These are phyloP conservation scores for Leccinum imitatum DNA, from an alignment of 768 basidiomycete genomes.

Conservation along the genomic window DNA sequence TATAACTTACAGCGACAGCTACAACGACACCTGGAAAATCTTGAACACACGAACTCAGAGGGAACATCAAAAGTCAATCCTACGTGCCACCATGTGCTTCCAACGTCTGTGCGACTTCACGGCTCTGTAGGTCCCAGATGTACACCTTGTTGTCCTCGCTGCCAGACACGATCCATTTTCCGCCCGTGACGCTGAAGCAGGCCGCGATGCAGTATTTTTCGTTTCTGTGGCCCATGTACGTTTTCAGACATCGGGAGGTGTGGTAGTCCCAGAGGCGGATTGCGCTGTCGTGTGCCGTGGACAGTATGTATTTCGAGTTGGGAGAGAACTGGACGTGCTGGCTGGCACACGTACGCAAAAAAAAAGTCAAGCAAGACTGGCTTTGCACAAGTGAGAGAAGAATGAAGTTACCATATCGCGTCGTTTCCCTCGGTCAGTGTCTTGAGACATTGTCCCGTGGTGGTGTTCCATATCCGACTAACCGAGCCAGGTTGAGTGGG, in stretches of 20 bases:
- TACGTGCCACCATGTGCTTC: conserved; percentile 69
- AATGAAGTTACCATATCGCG: conserved; percentile 62
- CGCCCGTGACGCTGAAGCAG: conserved; percentile 81
- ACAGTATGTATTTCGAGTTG: conserved; percentile 92
- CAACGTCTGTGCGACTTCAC: conserved; percentile 79
- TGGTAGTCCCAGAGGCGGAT: conserved; percentile 97
- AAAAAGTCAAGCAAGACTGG: neutral
- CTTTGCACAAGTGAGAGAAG: too few species aligned
- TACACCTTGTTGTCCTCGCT: conserved; percentile 89
- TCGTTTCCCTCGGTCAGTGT: conserved; percentile 90
- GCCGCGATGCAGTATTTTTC: conserved; percentile 81
- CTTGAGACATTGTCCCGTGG: conserved; percentile 92
- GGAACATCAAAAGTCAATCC: neutral
- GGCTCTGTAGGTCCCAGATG: conserved; percentile 87
- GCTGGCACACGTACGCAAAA: conserved; percentile 36
- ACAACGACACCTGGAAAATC: conserved; percentile 55
- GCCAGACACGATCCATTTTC: conserved; percentile 89
- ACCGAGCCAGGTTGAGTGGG: neutral
- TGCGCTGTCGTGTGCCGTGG: conserved; percentile 89
- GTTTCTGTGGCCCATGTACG: conserved; percentile 82
- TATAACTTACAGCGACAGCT: conserved; percentile 69
- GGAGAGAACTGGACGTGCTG: conserved; percentile 95
- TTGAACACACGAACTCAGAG: neutral
- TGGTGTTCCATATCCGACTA: conserved; percentile 95
- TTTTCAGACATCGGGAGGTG: conserved; percentile 85